phyloP scores from a whole-genome alignment of 2,329 filamentous ascomycete species.

The Pochonia chlamydosporia region DNA sequence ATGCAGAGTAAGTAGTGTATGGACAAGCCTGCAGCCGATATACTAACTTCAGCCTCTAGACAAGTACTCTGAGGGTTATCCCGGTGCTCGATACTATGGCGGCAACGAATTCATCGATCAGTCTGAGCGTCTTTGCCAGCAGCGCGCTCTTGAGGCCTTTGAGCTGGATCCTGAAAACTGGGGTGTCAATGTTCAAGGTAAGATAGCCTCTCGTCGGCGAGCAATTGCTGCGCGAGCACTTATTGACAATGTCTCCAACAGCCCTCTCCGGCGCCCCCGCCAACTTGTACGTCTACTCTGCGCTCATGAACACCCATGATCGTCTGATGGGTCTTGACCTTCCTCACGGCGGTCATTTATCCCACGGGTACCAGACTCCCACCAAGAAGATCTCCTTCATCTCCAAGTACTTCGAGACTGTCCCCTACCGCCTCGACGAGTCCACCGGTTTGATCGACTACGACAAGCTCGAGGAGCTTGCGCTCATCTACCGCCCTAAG shows the following conservation, averaged over 20 bases:
- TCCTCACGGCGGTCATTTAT: conserved; percentile 91
- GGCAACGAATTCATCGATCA: conserved; percentile 95
- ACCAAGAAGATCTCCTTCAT: conserved; percentile 95
- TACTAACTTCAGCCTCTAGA: conserved; percentile 42
- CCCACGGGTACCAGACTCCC: conserved; percentile 95
- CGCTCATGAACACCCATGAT: conserved; percentile 86
- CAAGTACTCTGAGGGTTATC: conserved; percentile 98
- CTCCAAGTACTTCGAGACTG: conserved; percentile 97
- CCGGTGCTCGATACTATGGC: conserved; percentile 91
- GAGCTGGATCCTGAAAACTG: conserved; percentile 78
- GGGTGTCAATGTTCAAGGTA: conserved; percentile 94
- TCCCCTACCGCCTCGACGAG: conserved; percentile 90
- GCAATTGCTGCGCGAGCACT: background rate
- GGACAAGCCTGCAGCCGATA: background rate
- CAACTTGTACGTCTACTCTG: conserved; percentile 92
- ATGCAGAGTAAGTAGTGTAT: conserved; percentile 70
- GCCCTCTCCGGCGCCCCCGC: conserved; percentile 69
- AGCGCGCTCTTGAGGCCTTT: conserved; percentile 83
- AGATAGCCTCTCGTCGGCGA: conserved; percentile 27
- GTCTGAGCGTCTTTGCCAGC: conserved; percentile 82
- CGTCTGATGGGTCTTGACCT: conserved; percentile 95
- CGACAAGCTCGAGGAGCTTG: conserved; percentile 80
- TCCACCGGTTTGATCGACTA: conserved; percentile 94
- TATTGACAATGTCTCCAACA: conserved; percentile 23
- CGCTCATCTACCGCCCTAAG: conserved; percentile 87